Conservation (phyloP, 139 green algal genomes). For the Volvox reticuliferus region DNA sequence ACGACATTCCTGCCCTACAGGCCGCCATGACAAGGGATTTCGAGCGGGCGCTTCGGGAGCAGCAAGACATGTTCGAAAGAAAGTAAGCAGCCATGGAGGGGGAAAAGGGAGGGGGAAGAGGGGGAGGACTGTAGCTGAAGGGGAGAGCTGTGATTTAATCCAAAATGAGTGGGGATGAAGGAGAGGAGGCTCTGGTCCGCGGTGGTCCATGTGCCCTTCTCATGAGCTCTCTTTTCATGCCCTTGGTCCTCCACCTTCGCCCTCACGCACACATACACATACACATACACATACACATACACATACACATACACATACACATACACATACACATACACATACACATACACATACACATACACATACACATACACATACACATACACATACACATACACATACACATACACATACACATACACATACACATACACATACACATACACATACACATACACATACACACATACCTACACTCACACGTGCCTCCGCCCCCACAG, state of each 20-base stretch:
- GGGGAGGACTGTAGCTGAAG: not conserved
- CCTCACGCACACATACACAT: not conserved
- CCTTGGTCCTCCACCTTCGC: too few relatives aligned
- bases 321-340: not conserved
- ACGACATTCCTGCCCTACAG: not conserved
- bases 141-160: not conserved
- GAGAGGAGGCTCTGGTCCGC: not conserved
- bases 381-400: not conserved
- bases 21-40: constrained; percentile 27
- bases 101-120: not conserved
- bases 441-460: not conserved
- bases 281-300: not conserved
- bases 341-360: not conserved
- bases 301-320: not conserved
- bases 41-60: constrained; percentile 39
- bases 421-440: not conserved
- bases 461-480: too few relatives aligned
- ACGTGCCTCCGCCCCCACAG: not conserved
- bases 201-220: not conserved
- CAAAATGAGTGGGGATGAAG: not conserved
- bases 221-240: too few relatives aligned
- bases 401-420: not conserved
- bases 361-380: not conserved
- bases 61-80: constrained; percentile 47
- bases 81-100: constrained; percentile 20